These are phyloP conservation scores for Madurella fahalii DNA, from an alignment of 2,329 filamentous ascomycete species.

Conservation along the genomic window DNA sequence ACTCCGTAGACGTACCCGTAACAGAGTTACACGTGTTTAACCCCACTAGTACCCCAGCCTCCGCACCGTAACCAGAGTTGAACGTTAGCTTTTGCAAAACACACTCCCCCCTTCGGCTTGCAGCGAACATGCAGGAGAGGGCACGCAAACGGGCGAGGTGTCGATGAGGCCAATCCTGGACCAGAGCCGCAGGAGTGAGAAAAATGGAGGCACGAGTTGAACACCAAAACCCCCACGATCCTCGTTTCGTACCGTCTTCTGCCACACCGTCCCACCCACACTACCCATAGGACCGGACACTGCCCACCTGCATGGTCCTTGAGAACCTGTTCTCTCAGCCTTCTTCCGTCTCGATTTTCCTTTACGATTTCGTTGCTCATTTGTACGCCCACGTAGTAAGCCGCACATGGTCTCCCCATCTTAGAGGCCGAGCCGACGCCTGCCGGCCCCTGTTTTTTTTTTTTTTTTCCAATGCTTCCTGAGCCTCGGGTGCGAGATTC, in stretches of 20 bases:
- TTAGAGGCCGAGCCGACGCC: background rate
- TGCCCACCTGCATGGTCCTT: background rate
- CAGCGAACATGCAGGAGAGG: constrained; percentile 10
- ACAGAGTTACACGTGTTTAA: constrained; percentile 23
- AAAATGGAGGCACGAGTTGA: background rate
- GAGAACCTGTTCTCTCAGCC: background rate
- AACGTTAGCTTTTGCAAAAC: too few species aligned
- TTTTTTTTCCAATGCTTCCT: background rate
- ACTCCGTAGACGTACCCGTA: constrained; percentile 13
- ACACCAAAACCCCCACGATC: background rate
- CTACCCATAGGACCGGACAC: background rate
- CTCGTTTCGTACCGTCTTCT: too few species aligned
- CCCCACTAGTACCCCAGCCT: constrained; percentile 13
- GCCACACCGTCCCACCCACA: background rate
- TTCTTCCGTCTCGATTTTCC: background rate
- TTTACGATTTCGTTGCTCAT: background rate
- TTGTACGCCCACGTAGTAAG: background rate
- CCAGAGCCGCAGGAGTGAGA: background rate
- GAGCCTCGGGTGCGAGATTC: background rate
- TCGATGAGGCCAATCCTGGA: background rate
- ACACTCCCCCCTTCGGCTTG: constrained; percentile 5
- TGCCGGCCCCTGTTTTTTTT: too few species aligned
- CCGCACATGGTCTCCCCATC: background rate
- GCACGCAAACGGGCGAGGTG: background rate
- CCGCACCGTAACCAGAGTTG: background rate